Conservation (phyloP, 257 asterid genomes). For the Perilla frutescens region DNA sequence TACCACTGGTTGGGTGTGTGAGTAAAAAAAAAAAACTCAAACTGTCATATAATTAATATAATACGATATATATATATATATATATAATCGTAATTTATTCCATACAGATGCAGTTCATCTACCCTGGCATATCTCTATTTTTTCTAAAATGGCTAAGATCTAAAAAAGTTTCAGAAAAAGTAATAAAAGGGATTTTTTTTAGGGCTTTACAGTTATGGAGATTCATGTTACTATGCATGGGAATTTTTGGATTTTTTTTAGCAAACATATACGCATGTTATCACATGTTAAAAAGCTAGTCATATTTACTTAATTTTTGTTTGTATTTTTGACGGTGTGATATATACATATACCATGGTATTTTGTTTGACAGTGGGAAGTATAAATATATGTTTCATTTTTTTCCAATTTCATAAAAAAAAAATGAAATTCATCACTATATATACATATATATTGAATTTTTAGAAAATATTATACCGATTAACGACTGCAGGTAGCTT, state of each 20-base stretch:
- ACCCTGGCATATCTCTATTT: background rate
- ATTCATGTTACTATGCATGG: constrained; percentile 37
- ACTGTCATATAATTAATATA: background rate
- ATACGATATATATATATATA: background rate
- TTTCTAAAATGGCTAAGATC: constrained; percentile 20
- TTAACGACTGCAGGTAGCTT: too few relatives aligned
- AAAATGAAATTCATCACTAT: too few relatives aligned
- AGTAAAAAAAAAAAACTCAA: too few relatives aligned
- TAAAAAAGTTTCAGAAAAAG: background rate
- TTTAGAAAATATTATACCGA: too few relatives aligned
- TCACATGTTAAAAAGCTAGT: constrained; percentile 26
- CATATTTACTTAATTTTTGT: background rate
- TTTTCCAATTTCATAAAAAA: too few relatives aligned
- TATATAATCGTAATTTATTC: background rate
- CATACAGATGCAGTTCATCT: background rate
- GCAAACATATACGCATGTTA: constrained; percentile 27
- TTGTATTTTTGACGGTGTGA: too few relatives aligned
- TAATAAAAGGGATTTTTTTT: constrained; percentile 1
- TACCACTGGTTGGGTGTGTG: too few relatives aligned
- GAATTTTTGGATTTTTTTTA: background rate
- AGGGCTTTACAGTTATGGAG: constrained; percentile 36
- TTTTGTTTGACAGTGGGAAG: too few relatives aligned
- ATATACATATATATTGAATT: too few relatives aligned
- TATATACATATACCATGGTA: too few relatives aligned
- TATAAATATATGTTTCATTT: too few relatives aligned